A percentile compares a stretch with the other conserved stretches of the same genome.
These are phyloP conservation scores for Salix brachista DNA, from an alignment of 345 rosid species.

Conservation along the genomic window DNA sequence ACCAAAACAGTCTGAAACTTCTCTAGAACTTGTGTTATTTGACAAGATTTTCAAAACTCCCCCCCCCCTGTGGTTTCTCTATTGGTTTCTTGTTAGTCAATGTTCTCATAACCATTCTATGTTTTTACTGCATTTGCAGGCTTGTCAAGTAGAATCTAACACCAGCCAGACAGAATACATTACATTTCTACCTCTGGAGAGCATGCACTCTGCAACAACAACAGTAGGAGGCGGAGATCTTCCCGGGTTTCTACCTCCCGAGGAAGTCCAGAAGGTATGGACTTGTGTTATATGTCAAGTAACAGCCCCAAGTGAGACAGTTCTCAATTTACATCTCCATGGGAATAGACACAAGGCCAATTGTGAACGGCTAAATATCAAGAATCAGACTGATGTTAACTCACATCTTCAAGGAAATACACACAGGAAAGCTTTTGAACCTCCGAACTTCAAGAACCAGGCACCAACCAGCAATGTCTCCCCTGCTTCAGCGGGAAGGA, in stretches of 20 bases:
- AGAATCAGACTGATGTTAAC: neutral
- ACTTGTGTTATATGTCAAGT: slow-evolving; percentile 28
- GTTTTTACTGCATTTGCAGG: slow-evolving; percentile 1
- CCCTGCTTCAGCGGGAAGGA: neutral
- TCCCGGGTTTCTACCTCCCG: neutral
- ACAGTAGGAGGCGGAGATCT: neutral
- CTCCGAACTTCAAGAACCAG: neutral
- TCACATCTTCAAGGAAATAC: neutral
- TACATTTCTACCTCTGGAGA: neutral
- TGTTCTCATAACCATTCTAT: neutral
- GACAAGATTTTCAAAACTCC: neutral
- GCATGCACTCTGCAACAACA: neutral
- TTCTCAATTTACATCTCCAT: slow-evolving; percentile 14
- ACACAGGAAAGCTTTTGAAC: neutral
- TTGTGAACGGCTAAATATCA: slow-evolving; percentile 13
- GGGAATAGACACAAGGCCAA: slow-evolving; percentile 23
- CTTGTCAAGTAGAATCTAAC: neutral
- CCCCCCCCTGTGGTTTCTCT: neutral
- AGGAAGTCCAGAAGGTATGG: slow-evolving; percentile 25
- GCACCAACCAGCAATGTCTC: neutral
- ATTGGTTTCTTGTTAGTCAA: neutral
- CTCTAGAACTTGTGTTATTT: neutral
- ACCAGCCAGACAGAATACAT: neutral
- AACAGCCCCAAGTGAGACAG: slow-evolving; percentile 5
- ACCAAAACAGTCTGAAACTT: neutral